A percentile compares a stretch with the other conserved stretches of the same genome.
phyloP scores from a whole-genome alignment of 2,329 filamentous ascomycete genomes.

The Fusarium sp. region DNA sequence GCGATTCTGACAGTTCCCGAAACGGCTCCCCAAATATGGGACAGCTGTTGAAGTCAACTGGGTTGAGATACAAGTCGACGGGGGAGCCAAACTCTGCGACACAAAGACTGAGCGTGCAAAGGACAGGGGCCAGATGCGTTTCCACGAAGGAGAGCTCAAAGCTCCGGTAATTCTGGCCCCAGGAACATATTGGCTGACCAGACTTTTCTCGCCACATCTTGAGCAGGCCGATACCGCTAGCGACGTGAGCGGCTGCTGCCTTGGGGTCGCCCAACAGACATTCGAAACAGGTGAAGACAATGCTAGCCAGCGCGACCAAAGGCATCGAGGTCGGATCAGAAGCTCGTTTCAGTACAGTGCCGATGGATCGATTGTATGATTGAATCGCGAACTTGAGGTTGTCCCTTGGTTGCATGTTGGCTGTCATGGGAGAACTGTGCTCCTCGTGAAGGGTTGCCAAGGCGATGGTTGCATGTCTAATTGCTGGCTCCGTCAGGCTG shows the following conservation, averaged over 20 bases:
- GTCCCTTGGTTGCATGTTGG: not conserved
- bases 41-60: not conserved
- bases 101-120: not conserved
- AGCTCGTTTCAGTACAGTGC: not conserved
- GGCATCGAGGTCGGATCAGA: not conserved
- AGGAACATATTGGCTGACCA: not conserved
- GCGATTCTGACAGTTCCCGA: not conserved
- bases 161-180: not conserved
- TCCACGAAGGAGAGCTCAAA: not conserved
- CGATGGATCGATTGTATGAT: not conserved
- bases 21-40: not conserved
- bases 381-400: not conserved
- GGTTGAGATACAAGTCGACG: not conserved
- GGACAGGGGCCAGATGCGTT: not conserved
- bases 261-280: not conserved
- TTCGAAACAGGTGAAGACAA: not conserved
- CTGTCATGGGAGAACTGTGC: not conserved
- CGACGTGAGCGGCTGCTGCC: not conserved
- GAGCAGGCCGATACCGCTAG: not conserved
- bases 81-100: slow-evolving; percentile 1
- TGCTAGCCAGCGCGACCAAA: not conserved
- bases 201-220: not conserved
- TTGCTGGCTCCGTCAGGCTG: not conserved
- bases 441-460: slow-evolving; percentile 3
- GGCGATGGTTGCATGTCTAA: not conserved